Evolutionary conservation across 768 basidiomycete species (phyloP).

Genomic region (Lyophyllum atratum): DNA sequence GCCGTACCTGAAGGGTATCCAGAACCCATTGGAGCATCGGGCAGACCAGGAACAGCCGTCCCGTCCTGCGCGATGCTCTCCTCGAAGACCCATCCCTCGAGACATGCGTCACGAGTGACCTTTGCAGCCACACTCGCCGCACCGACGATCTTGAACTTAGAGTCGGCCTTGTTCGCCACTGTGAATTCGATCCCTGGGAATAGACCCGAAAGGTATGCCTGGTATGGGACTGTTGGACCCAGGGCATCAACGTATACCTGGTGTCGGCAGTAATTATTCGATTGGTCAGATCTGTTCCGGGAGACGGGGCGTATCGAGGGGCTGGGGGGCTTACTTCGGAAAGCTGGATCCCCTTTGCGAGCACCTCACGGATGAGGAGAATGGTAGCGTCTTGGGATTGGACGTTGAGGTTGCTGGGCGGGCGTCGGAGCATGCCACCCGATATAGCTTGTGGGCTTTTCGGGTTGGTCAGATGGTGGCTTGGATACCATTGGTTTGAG

Average conservation of each 20-base stretch:
- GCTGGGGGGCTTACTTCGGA: conserved; percentile 56
- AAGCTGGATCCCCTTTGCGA: conserved; percentile 78
- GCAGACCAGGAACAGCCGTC: conserved; percentile 29
- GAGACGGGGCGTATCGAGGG: not conserved
- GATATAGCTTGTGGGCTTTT: conserved; percentile 89
- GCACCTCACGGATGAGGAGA: conserved; percentile 80
- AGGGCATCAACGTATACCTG: conserved; percentile 96
- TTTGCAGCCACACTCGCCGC: conserved; percentile 99
- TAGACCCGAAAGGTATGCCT: conserved; percentile 74
- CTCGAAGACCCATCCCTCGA: conserved; percentile 84
- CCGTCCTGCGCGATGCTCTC: conserved; percentile 42
- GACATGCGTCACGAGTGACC: conserved; percentile 89
- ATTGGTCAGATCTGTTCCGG: not conserved
- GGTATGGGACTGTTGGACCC: conserved; percentile 83
- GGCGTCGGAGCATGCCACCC: conserved; percentile 82
- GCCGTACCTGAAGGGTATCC: conserved; percentile 86
- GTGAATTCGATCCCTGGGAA: conserved; percentile 90
- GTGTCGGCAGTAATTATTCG: not conserved
- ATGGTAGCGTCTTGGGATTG: conserved; percentile 91
- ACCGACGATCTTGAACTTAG: conserved; percentile 95
- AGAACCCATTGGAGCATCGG: conserved; percentile 55
- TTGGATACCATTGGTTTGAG: too few species aligned
- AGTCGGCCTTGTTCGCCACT: conserved; percentile 91
- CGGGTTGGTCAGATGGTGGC: not conserved
- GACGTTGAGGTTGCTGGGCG: conserved; percentile 84